Evolutionary conservation across 495 filamentous ascomycete genomes (phyloP).

Genomic region (Penicillium atrosanguineum): DNA sequence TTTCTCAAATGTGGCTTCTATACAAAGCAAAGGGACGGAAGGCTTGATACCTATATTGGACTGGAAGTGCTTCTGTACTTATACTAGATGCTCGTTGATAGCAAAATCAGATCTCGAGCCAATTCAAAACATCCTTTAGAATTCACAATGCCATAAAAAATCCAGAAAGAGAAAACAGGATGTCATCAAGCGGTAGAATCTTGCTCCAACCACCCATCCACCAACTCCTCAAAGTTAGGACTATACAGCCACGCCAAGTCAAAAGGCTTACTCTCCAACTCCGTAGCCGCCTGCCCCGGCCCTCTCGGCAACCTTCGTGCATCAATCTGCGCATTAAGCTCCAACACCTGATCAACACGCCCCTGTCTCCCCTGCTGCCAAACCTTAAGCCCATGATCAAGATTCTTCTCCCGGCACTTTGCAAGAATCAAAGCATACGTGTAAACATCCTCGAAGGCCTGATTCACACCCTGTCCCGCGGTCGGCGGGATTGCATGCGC

Average conservation of each 20-base stretch:
- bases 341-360: slow-evolving; percentile 27
- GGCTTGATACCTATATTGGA: too few species aligned
- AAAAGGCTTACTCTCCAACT: slow-evolving; percentile 31
- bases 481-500: slow-evolving; percentile 49
- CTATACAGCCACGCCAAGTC: slow-evolving; percentile 36
- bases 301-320: slow-evolving; percentile 30
- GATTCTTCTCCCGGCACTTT: not conserved
- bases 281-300: slow-evolving; percentile 5
- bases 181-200: not conserved
- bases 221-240: slow-evolving; percentile 27
- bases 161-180: too few species aligned
- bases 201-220: slow-evolving; percentile 20
- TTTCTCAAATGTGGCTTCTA: too few species aligned
- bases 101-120: too few species aligned
- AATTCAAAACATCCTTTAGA: too few species aligned
- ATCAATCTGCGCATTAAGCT: slow-evolving; percentile 31
- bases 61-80: too few species aligned
- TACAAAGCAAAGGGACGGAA: too few species aligned
- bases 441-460: slow-evolving; percentile 43
- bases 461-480: slow-evolving; percentile 42
- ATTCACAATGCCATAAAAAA: too few species aligned
- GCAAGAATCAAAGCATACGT: slow-evolving; percentile 21
- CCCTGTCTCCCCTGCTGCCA: slow-evolving; percentile 35
- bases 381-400: slow-evolving; percentile 15
- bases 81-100: too few species aligned